Evolutionary conservation across 345 rosid species (phyloP).

Genomic region (Murraya koenigii): DNA sequence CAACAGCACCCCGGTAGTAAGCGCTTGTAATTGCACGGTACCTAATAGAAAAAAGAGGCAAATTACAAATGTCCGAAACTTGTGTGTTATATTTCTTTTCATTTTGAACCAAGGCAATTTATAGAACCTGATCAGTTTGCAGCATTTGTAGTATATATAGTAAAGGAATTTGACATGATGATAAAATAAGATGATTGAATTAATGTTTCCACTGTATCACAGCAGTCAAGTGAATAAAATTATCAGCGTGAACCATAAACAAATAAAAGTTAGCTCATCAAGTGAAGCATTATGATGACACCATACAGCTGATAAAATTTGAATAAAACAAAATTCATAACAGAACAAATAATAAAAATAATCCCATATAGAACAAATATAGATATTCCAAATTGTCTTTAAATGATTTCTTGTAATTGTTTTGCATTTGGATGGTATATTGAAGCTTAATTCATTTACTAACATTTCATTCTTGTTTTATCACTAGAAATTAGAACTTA

Average conservation of each 20-base stretch:
- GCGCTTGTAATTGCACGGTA: slow-evolving; percentile 64
- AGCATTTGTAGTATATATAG: neutral
- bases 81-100: neutral
- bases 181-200: neutral
- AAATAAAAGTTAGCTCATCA: neutral
- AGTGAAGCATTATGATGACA: neutral
- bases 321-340: neutral
- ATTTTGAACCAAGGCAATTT: neutral
- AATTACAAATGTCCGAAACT: neutral
- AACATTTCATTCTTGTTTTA: too few relatives aligned
- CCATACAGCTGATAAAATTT: neutral
- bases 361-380: neutral
- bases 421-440: neutral
- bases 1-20: slow-evolving; percentile 59
- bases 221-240: neutral
- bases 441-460: too few relatives aligned
- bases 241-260: neutral
- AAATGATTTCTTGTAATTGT: neutral
- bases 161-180: neutral
- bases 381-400: neutral
- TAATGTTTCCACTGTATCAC: neutral
- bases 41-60: slow-evolving; percentile 20
- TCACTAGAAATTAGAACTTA: too few relatives aligned
- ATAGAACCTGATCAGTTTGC: neutral
- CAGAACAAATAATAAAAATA: too few relatives aligned